Evolutionary conservation across 2,329 filamentous ascomycete genomes (phyloP).

Genomic region (Neocucurbitaria cava): DNA sequence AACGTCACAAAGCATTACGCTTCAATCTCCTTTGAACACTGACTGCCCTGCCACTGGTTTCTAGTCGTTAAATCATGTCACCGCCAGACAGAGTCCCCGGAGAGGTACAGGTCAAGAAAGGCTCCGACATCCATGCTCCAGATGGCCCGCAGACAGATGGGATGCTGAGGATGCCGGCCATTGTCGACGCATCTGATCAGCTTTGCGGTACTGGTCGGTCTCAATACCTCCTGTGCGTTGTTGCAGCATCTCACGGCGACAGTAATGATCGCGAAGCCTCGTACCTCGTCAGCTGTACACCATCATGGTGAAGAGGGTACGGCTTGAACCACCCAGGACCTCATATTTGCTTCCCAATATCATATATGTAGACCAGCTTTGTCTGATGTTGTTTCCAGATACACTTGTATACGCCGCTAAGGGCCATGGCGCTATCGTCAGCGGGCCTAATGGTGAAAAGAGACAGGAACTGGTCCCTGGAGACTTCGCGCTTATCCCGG

Average conservation of each 20-base stretch:
- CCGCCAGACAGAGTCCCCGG: slow-evolving; percentile 23
- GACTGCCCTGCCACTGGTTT: not conserved
- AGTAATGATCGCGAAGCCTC: slow-evolving; percentile 70
- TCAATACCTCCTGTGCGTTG: not conserved
- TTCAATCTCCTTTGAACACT: not conserved
- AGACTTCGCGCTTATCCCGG: slow-evolving; percentile 74
- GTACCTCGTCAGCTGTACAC: slow-evolving; percentile 67
- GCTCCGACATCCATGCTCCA: slow-evolving; percentile 37
- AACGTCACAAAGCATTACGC: not conserved
- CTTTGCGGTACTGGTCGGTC: slow-evolving; percentile 70
- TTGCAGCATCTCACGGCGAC: slow-evolving; percentile 8
- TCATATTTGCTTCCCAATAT: not conserved
- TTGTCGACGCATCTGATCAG: slow-evolving; percentile 68
- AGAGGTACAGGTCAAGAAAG: slow-evolving; percentile 39
- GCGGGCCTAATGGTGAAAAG: slow-evolving; percentile 59
- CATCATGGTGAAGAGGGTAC: slow-evolving; percentile 74
- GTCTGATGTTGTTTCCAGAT: slow-evolving; percentile 53
- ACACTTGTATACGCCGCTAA: slow-evolving; percentile 71
- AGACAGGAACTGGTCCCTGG: slow-evolving; percentile 66
- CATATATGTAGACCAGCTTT: no score
- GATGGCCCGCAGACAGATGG: slow-evolving; percentile 57
- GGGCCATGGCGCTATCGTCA: slow-evolving; percentile 68
- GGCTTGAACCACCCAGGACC: slow-evolving; percentile 17
- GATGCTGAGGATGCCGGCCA: slow-evolving; percentile 62
- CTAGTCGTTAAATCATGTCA: not conserved